Conservation (phyloP, 2,329 filamentous ascomycete species). For the Cordyceps cicadae region DNA sequence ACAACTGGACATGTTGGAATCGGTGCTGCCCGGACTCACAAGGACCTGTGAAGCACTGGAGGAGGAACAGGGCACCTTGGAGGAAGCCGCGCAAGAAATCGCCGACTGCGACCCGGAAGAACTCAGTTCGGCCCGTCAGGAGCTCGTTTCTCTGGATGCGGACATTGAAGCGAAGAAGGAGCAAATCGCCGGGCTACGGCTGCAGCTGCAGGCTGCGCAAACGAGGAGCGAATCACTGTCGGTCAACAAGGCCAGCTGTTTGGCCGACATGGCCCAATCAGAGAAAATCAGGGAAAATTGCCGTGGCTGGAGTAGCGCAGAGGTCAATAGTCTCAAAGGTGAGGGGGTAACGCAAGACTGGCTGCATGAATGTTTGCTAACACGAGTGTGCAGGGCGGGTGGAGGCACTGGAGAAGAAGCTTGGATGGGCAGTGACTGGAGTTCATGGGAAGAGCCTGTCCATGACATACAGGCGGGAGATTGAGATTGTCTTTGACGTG, state of each 20-base stretch:
- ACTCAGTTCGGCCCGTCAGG: conserved; percentile 62
- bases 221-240: conserved; percentile 52
- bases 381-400: conserved; percentile 47
- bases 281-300: conserved; percentile 81
- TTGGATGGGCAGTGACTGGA: conserved; percentile 66
- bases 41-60: conserved; percentile 54
- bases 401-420: conserved; percentile 53
- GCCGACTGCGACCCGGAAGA: conserved; percentile 75
- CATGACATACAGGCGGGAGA: conserved; percentile 63
- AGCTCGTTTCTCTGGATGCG: conserved; percentile 54
- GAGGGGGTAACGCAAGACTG: conserved; percentile 16
- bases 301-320: conserved; percentile 76
- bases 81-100: conserved; percentile 64
- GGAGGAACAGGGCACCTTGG: conserved; percentile 57
- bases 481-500: conserved; percentile 66
- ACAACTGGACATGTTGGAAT: conserved; percentile 60
- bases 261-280: conserved; percentile 70
- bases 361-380: conserved; percentile 26
- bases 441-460: conserved; percentile 53
- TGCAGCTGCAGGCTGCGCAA: conserved; percentile 60
- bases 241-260: conserved; percentile 59
- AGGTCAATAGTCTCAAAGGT: conserved; percentile 75
- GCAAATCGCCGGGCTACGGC: conserved; percentile 57
- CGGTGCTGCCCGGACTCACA: conserved; percentile 56
- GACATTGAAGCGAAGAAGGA: conserved; percentile 63